A percentile compares a stretch with the other conserved stretches of the same genome.
phyloP scores from a whole-genome alignment of 2,329 filamentous ascomycete species.

The Ophiosphaerella korrae region DNA sequence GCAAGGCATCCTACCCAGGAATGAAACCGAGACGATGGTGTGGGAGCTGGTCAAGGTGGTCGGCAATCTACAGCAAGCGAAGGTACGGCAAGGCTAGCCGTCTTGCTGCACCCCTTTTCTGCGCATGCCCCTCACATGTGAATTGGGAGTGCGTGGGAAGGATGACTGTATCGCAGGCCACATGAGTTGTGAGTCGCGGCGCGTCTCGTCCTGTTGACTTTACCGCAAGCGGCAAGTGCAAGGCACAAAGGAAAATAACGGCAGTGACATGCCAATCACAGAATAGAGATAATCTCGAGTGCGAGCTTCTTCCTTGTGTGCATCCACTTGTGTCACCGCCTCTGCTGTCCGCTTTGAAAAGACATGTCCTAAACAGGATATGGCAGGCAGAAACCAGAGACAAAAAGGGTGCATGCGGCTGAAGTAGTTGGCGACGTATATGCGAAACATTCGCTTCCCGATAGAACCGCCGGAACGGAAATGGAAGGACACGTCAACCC shows the following conservation, averaged over 20 bases:
- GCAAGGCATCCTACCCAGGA: no score
- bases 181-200: constrained; percentile 9
- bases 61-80: background rate
- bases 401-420: background rate
- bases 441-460: background rate
- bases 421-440: background rate
- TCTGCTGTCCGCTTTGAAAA: background rate
- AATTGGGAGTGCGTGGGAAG: constrained; percentile 2
- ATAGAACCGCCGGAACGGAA: constrained; percentile 1
- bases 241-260: background rate
- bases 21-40: background rate
- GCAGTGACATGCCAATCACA: constrained; percentile 8
- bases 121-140: constrained; percentile 7
- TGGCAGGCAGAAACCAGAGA: background rate
- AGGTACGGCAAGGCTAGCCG: background rate
- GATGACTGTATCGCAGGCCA: constrained; percentile 1
- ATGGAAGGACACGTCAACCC: background rate
- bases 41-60: background rate
- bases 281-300: constrained; percentile 6
- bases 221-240: constrained; percentile 5
- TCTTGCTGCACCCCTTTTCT: constrained; percentile 1
- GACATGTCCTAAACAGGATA: background rate
- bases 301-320: constrained; percentile 18
- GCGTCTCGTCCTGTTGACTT: constrained; percentile 16
- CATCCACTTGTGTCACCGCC: constrained; percentile 8